Evolutionary conservation across 495 filamentous ascomycete genomes (phyloP), one percentile per base, ranked within the genome.

Genomic region (Aspergillus cavernicola): DNA sequence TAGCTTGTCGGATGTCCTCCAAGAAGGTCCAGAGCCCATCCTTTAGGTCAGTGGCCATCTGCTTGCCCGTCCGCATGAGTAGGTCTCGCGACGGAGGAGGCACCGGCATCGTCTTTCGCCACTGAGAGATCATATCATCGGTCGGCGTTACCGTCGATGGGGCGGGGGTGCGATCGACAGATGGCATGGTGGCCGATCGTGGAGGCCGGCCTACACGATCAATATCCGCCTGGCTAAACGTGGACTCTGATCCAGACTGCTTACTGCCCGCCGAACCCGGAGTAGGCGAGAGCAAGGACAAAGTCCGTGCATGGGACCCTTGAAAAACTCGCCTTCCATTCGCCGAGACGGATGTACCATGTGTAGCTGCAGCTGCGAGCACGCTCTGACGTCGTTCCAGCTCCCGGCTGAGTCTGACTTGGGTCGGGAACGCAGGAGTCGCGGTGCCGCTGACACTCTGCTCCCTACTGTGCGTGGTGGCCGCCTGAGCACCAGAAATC

Each of bases 21-120:
- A 97, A 80, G 66, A 97, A 98, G 12, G 90, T 96, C 89, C 89
- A 93, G n/a, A 97, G 72, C 0, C 93, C 93, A 35, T 91, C 83
- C 56, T 85, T 85, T 60, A 98, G 80, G 66, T 95, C 93, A 8
- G 86, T 87, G 2, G 93, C 92, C 66, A 97, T 88, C 65, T 95
- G 89, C 62, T 91, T 91, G 40, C 85, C 83, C 1, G 85, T 86
- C 45, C 77, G 79, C 53, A 88, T 61, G 28, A 89, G 64, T 12
- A 73, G 72, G 33, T 88, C 86, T 11, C 74, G 63, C 6, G 74
- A 77, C 20, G 74, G 67, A 1, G 73, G 71, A 7, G 74, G 73
- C 62, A 76, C 62, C 10, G 74, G 74, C 65, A 76, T 63, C 15
- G 65, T 72, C 42, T 68, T 68, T 5, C 67, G 67, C 71, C 70